A percentile compares a stretch with the other conserved stretches of the same genome.
Evolutionary conservation across 768 basidiomycete species (phyloP).

Genomic region (Mrakia gelida): DNA sequence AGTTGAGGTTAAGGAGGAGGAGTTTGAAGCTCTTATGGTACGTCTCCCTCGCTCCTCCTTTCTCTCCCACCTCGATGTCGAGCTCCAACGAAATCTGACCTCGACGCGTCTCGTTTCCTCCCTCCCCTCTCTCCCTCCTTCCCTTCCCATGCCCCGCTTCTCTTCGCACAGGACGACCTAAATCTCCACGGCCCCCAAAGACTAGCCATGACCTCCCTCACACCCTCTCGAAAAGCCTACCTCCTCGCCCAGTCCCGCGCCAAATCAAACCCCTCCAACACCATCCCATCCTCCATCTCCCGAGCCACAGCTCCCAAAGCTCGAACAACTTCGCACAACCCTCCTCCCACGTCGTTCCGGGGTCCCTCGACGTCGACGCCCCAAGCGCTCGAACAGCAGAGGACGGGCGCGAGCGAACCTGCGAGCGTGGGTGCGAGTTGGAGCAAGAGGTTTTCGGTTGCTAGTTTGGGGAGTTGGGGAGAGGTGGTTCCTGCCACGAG

Average conservation of each 20-base stretch:
- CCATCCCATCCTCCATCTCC: conserved; percentile 45
- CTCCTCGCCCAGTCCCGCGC: conserved; percentile 44
- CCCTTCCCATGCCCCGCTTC: no score
- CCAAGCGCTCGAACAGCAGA: conserved; percentile 55
- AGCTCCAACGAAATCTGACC: not conserved
- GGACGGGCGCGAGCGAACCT: conserved; percentile 32
- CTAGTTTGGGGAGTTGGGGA: conserved; percentile 38
- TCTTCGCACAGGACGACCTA: conserved; percentile 54
- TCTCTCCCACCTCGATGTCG: not conserved
- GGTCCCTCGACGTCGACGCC: conserved; percentile 36
- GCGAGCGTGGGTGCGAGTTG: conserved; percentile 4
- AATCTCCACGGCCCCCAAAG: conserved; percentile 69
- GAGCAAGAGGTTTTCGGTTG: conserved; percentile 38
- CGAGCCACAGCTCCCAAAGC: conserved; percentile 41
- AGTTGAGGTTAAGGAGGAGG: conserved; percentile 39
- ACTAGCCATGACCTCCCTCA: conserved; percentile 58
- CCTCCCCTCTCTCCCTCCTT: no score
- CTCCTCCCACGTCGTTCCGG: conserved; percentile 43
- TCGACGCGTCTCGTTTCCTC: not conserved
- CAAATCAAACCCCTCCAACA: conserved; percentile 56
- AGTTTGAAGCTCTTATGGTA: conserved; percentile 70
- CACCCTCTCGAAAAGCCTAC: conserved; percentile 62
- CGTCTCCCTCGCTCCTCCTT: conserved; percentile 35
- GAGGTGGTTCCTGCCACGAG: conserved; percentile 13
- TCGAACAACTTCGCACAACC: conserved; percentile 48